Base-by-base conservation (phyloP, 2,329 filamentous ascomycete species). In the Clonostachys rhizophaga region DNA sequence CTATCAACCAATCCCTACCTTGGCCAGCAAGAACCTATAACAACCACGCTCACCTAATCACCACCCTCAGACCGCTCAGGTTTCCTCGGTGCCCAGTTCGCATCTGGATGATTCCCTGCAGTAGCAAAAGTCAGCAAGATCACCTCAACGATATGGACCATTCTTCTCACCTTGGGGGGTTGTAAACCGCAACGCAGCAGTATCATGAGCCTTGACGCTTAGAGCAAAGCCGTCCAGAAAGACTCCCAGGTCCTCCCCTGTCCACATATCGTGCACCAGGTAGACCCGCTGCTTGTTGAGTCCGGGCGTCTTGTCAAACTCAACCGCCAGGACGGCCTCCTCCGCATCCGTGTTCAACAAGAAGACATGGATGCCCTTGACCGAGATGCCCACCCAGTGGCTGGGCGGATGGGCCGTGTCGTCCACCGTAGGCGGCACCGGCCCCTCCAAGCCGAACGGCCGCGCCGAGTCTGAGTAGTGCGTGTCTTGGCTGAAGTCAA, bases 341-440 rank as follows among this genome's bases (percentile, higher is more conserved):
- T 54, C 47, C 2, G 61, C 54, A 6, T 65, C 49, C 3, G 68
- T 65, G 54, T 77, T 77, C 12, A 76, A 55, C 47, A 72, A 56
- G 37, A 75, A 65, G 10, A 74, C 65, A 36, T 75, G 64, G 13
- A 65, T 68, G 2, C 71, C 72, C 30, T 62, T 53, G 10, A 57
- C 56, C 6, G 64, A 70, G 30, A 55, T 58, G 2, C 73, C 72
- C 1, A 66, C 60, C 71, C 71, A 77, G 59, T 69, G 75, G 58
- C 74, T 67, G 2, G 74, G 71, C 7, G 74, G 74, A 45, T 70
- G 60, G 1, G 63, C 66, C 16, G 59, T 55, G 52, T 79, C 72
- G 58, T 68, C 77, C 0, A 72, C 75, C 53, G 44, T 41, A 66
- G 70, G 52, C 76, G 69, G 1, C 64, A 57, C 47, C 76, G 75